Percentiles rank a stretch among this genome's conserved stretches.
phyloP scores from a whole-genome alignment of 1,284 basidiomycete genomes.

The Anthracocystis walkeri region DNA sequence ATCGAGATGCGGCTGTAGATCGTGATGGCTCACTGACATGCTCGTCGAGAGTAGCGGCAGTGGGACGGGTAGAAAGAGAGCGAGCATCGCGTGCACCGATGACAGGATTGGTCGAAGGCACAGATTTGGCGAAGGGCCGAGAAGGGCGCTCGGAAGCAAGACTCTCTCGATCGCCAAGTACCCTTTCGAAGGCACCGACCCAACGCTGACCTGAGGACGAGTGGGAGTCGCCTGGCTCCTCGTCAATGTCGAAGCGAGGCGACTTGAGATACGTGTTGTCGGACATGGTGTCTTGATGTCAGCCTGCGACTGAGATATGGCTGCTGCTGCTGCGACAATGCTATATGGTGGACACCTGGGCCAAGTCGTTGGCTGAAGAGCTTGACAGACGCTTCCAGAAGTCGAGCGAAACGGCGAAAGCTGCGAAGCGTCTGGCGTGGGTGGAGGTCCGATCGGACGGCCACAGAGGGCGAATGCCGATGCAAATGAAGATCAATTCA shows the following conservation, averaged over 20 bases:
- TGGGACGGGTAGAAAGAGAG: conserved; percentile 10
- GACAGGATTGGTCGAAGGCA: conserved; percentile 34
- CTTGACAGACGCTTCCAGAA: not conserved
- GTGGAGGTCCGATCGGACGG: conserved; percentile 40
- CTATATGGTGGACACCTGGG: not conserved
- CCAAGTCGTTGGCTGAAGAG: not conserved
- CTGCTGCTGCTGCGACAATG: not conserved
- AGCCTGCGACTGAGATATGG: not conserved
- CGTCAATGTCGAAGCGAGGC: conserved; percentile 53
- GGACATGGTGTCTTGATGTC: conserved; percentile 24
- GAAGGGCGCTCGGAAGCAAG: conserved; percentile 34
- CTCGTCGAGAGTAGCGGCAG: conserved; percentile 20
- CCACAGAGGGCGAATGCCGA: conserved; percentile 45
- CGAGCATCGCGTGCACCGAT: conserved; percentile 37
- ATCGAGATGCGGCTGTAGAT: conserved; percentile 25
- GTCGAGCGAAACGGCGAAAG: not conserved
- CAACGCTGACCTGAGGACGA: conserved; percentile 34
- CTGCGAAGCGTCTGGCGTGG: conserved; percentile 6
- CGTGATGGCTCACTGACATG: conserved; percentile 15
- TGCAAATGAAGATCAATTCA: conserved; percentile 33
- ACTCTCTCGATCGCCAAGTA: conserved; percentile 62
- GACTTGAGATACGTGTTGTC: conserved; percentile 31
- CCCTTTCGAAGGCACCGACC: conserved; percentile 65
- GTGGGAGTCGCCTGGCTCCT: conserved; percentile 49
- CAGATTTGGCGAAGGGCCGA: conserved; percentile 25